Evolutionary conservation across 2,329 filamentous ascomycete genomes (phyloP), one percentile per base, ranked within the genome.

Genomic region (Coniochaeta sp.): DNA sequence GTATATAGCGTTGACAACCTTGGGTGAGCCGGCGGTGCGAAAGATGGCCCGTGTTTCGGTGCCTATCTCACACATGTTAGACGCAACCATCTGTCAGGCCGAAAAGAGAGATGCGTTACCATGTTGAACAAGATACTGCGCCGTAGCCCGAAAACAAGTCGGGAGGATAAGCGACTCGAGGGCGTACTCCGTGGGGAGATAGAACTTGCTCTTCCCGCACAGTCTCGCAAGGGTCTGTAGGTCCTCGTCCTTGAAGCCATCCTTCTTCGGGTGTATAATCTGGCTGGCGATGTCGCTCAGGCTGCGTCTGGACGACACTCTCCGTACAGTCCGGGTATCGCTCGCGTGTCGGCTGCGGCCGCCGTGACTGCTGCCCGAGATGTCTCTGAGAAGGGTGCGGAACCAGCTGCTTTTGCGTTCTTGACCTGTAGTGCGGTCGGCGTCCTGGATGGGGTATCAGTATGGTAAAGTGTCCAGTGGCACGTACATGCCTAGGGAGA

Each of bases 61-160:
- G 56, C 63, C 63, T 63, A n/a, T n/a, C n/a, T n/a, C n/a, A n/a
- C n/a, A n/a, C n/a, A n/a, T n/a, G n/a, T n/a, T n/a, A n/a, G n/a
- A n/a, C n/a, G n/a, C n/a, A n/a, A n/a, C n/a, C n/a, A n/a, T n/a
- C n/a, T n/a, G n/a, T n/a, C n/a, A n/a, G n/a, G n/a, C n/a, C n/a
- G n/a, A n/a, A n/a, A n/a, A n/a, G n/a, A 12, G 24, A 12, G 8
- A 16, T 12, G 45, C 10, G 71, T 61, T 61, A 81, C 79, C 78
- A 63, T 85, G 68, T 47, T 85, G 78, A 3, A 82, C 71, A 9
- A 87, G 72, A 61, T 82, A 76, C 56, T 86, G 80, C n/a, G 79
- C 82, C 8, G 80, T 82, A 9, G 84, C 83, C 42, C 83, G 80
- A 48, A 87, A 73, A 57, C 83, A 85, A 4, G 83, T 86, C 8